Percentiles rank a stretch among this genome's conserved stretches.
Evolutionary conservation across 1,284 basidiomycete species (phyloP).

Genomic region (Naganishia liquefaciens): DNA sequence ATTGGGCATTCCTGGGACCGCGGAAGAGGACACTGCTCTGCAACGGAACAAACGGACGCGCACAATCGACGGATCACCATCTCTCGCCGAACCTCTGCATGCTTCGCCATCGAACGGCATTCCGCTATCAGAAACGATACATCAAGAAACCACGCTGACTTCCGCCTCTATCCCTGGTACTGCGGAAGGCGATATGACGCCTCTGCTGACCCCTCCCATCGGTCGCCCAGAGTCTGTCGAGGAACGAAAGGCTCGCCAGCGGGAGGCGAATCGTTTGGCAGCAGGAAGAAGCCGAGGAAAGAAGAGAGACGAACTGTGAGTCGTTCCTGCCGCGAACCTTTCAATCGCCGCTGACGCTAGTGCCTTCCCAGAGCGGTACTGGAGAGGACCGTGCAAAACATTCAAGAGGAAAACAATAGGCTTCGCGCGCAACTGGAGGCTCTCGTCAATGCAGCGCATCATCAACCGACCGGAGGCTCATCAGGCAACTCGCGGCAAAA

Average conservation of each 20-base stretch:
- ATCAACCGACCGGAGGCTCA: neutral
- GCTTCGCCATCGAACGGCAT: neutral
- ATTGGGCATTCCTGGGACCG: neutral
- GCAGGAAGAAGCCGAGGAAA: conserved; percentile 49
- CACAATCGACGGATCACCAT: neutral
- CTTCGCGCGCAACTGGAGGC: conserved; percentile 42
- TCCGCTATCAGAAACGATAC: neutral
- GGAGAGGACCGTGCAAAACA: conserved; percentile 44
- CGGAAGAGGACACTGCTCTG: neutral
- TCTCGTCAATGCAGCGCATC: conserved; percentile 36
- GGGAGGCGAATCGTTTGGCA: conserved; percentile 49
- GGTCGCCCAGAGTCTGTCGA: conserved; percentile 7
- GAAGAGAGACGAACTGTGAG: conserved; percentile 49
- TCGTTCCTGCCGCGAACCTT: neutral
- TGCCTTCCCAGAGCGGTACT: conserved; percentile 39
- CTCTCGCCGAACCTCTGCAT: neutral
- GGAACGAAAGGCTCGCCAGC: conserved; percentile 48
- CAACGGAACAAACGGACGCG: conserved; percentile 8
- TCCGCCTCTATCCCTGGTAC: neutral
- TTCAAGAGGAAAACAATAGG: conserved; percentile 48
- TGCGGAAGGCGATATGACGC: neutral
- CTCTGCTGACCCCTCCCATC: neutral
- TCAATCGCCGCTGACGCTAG: neutral
- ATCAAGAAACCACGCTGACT: neutral
- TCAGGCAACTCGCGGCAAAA: neutral